Conservation (phyloP, 768 basidiomycete species). For the Pleurotus tuoliensis region DNA sequence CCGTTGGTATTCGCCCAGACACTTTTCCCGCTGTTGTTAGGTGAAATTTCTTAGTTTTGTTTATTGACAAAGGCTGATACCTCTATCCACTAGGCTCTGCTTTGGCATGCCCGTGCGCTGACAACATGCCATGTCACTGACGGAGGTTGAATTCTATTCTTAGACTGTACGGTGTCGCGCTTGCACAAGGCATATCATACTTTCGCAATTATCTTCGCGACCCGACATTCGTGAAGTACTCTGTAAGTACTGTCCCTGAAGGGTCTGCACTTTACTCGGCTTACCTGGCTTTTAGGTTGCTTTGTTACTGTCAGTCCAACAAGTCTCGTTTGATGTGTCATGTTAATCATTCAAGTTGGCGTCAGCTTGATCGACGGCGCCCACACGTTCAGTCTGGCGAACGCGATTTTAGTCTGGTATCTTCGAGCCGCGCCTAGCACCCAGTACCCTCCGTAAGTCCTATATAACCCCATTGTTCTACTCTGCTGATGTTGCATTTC, state of each 20-base stretch:
- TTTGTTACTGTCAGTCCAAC: neutral
- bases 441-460: neutral
- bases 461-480: too few relatives aligned
- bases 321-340: too few relatives aligned
- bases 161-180: neutral
- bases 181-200: neutral
- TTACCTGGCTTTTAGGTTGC: neutral
- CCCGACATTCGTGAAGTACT: neutral
- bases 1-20: neutral
- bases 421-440: neutral
- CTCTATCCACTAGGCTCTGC: neutral
- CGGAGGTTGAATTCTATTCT: neutral
- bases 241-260: neutral
- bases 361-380: neutral
- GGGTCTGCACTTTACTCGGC: neutral
- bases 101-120: neutral
- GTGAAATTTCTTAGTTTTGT: neutral
- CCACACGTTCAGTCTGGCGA: constrained; percentile 1
- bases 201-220: constrained; percentile 1
- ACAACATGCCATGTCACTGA: neutral
- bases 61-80: neutral
- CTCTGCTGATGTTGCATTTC: too few relatives aligned
- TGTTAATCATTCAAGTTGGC: neutral
- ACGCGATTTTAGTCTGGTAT: neutral
- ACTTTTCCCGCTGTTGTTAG: neutral